These are phyloP conservation scores for Penicillium sp. DNA, from an alignment of 2,329 filamentous ascomycete genomes.

Conservation along the genomic window DNA sequence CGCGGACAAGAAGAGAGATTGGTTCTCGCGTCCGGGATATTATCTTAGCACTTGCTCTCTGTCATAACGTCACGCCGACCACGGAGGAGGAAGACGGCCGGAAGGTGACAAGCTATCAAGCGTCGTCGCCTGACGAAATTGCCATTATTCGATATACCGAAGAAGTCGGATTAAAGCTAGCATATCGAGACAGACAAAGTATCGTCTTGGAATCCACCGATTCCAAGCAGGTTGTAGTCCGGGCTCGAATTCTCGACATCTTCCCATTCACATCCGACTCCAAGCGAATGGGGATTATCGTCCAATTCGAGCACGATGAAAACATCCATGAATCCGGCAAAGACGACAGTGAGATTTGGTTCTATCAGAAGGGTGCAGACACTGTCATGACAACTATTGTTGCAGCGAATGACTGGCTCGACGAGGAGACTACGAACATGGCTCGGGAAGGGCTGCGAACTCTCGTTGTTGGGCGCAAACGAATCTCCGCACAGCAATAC, in stretches of 20 bases:
- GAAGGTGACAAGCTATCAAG: constrained; percentile 82
- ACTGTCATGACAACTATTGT: constrained; percentile 98
- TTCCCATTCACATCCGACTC: constrained; percentile 98
- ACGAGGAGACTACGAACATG: constrained; percentile 99
- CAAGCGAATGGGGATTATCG: constrained; percentile 96
- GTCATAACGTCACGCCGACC: constrained; percentile 95
- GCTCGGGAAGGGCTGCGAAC: constrained; percentile 92
- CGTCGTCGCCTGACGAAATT: constrained; percentile 96
- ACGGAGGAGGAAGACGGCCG: constrained; percentile 78
- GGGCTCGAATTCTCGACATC: constrained; percentile 84
- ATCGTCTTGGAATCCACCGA: constrained; percentile 79
- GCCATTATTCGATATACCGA: constrained; percentile 97
- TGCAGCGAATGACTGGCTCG: constrained; percentile 94
- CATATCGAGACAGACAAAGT: constrained; percentile 79
- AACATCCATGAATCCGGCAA: constrained; percentile 48
- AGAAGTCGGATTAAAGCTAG: constrained; percentile 78
- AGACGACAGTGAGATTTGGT: constrained; percentile 81
- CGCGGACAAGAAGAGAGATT: constrained; percentile 87
- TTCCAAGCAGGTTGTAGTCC: constrained; percentile 71
- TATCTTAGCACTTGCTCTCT: constrained; percentile 85
- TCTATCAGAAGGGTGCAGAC: constrained; percentile 97
- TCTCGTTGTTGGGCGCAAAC: constrained; percentile 89
- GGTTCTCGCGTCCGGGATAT: constrained; percentile 90
- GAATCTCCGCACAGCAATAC: constrained; percentile 74
- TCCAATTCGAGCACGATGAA: constrained; percentile 70